Conservation (phyloP, 2,329 filamentous ascomycete species). For the Nothophoma quercina region DNA sequence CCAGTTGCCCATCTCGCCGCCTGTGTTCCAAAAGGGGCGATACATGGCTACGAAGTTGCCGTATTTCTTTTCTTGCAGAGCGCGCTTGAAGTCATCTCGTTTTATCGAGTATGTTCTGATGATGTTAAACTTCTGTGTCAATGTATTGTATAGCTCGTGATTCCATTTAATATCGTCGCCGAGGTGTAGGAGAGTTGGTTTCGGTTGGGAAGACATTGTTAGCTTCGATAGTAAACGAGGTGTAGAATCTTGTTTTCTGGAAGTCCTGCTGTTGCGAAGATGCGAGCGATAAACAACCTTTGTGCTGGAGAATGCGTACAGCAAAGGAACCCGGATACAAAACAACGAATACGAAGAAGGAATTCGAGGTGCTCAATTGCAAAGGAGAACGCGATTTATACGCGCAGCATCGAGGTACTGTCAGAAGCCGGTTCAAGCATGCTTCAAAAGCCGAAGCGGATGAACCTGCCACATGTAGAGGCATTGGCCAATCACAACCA, state of each 20-base stretch:
- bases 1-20: constrained; percentile 71
- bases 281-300: no score
- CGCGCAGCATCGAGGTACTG: background rate
- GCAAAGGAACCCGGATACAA: no score
- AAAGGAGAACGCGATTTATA: background rate
- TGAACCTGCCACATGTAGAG: background rate
- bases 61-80: constrained; percentile 49
- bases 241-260: no score
- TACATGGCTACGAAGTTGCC: constrained; percentile 59
- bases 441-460: constrained; percentile 4
- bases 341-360: no score
- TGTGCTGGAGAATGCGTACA: background rate
- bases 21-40: constrained; percentile 69
- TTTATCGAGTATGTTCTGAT: constrained; percentile 50
- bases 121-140: constrained; percentile 49
- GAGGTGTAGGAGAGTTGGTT: constrained; percentile 52
- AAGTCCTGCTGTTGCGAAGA: no score
- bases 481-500: background rate
- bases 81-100: constrained; percentile 51
- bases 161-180: constrained; percentile 57
- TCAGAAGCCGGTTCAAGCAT: background rate
- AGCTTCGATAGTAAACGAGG: background rate
- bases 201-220: background rate
- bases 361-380: background rate
- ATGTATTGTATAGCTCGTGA: constrained; percentile 50